Conservation (phyloP, 2,329 filamentous ascomycete species). For the Aspergillus aculeatus region DNA sequence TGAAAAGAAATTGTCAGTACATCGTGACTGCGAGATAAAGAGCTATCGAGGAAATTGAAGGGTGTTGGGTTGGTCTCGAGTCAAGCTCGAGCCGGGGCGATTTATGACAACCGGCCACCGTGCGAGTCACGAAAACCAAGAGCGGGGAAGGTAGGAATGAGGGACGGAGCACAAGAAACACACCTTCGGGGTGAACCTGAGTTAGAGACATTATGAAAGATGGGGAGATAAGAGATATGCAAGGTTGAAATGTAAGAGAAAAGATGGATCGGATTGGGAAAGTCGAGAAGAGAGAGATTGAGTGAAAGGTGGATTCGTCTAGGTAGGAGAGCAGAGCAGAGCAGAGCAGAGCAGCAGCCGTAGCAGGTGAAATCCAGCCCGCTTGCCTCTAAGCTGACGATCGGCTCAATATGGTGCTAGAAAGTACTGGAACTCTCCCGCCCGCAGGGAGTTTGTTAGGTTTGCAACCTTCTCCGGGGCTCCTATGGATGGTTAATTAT, state of each 20-base stretch:
- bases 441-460: constrained; percentile 29
- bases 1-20: constrained; percentile 40
- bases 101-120: constrained; percentile 11
- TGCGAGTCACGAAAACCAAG: constrained; percentile 12
- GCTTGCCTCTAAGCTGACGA: constrained; percentile 25
- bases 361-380: constrained; percentile 16
- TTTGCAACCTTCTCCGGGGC: constrained; percentile 24
- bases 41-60: constrained; percentile 6
- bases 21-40: neutral
- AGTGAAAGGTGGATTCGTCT: constrained; percentile 8
- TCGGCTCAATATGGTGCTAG: constrained; percentile 25
- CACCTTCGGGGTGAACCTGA: constrained; percentile 49
- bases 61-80: neutral
- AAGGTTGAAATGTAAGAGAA: constrained; percentile 6
- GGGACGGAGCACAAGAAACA: constrained; percentile 19
- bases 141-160: constrained; percentile 31
- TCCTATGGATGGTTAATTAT: too few relatives aligned
- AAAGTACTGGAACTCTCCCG: constrained; percentile 44
- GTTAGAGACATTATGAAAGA: constrained; percentile 27
- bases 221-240: constrained; percentile 3
- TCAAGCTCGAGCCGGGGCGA: constrained; percentile 4
- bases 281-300: constrained; percentile 8
- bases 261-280: constrained; percentile 5
- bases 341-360: constrained; percentile 15
- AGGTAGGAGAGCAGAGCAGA: constrained; percentile 18